A percentile compares a stretch with the other conserved stretches of the same genome.
Conservation (phyloP, 2,329 filamentous ascomycete species). For the Nemania serpens region DNA sequence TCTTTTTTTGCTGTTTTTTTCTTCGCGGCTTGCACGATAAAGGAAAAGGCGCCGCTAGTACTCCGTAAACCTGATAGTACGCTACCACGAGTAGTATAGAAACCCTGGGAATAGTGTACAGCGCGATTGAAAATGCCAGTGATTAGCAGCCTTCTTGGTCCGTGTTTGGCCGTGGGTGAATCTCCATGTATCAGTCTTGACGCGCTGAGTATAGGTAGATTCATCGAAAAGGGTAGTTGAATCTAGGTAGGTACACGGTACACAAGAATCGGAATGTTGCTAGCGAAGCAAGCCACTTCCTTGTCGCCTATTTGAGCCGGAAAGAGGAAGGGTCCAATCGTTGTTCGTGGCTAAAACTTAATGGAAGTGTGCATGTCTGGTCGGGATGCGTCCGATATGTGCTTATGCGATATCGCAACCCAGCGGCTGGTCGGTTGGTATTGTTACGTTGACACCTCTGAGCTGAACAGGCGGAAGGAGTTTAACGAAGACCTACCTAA, state of each 20-base stretch:
- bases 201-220: no score
- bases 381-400: not conserved
- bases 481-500: not conserved
- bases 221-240: no score
- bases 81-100: no score
- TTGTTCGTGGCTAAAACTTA: no score
- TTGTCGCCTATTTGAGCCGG: slow-evolving; percentile 17
- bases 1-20: slow-evolving; percentile 3
- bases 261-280: not conserved
- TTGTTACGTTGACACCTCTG: slow-evolving; percentile 9
- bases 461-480: slow-evolving; percentile 4
- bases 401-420: slow-evolving; percentile 6
- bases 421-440: no score
- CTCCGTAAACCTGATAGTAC: no score
- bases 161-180: not conserved
- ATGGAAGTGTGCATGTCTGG: not conserved
- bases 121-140: no score
- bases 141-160: no score
- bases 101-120: no score
- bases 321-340: slow-evolving; percentile 11
- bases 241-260: no score
- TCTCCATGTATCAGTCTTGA: no score
- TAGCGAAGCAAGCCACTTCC: slow-evolving; percentile 11
- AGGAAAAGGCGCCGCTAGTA: not conserved
- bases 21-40: slow-evolving; percentile 13